A percentile compares a stretch with the other conserved stretches of the same genome.
Evolutionary conservation across 164 flowering plant species (phyloP).

Genomic region (grape (Vitis vinifera)): DNA sequence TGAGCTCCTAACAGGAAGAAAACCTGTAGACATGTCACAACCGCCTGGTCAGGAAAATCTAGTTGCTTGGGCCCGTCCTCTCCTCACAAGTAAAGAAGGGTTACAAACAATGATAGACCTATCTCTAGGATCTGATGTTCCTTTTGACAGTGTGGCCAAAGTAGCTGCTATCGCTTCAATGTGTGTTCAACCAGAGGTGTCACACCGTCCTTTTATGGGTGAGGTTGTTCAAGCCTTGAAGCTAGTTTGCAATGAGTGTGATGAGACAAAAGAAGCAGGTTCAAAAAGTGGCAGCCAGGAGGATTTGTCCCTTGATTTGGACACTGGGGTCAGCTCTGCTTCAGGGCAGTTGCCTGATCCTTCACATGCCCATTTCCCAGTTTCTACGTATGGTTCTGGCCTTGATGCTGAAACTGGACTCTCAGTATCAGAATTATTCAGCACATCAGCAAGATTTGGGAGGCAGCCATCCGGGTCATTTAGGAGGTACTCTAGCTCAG

Average conservation of each 20-base stretch:
- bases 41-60: conserved; percentile 85
- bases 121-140: conserved; percentile 52
- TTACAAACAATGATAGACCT: conserved; percentile 61
- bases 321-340: conserved; percentile 28
- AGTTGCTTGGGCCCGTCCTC: conserved; percentile 91
- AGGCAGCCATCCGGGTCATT: conserved; percentile 53
- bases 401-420: conserved; percentile 47
- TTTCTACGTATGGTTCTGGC: conserved; percentile 31
- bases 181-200: conserved; percentile 98
- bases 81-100: conserved; percentile 74
- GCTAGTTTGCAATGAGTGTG: conserved; percentile 77
- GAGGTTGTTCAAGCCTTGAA: conserved; percentile 97
- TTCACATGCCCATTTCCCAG: conserved; percentile 25
- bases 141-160: conserved; percentile 73
- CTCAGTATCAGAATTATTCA: conserved; percentile 54
- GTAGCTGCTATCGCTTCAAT: conserved; percentile 98
- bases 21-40: conserved; percentile 93
- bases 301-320: conserved; percentile 44
- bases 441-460: conserved; percentile 35
- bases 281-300: conserved; percentile 48
- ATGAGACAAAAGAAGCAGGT: conserved; percentile 46
- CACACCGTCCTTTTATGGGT: conserved; percentile 96
- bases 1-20: conserved; percentile 87
- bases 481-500: conserved; percentile 71
- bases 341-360: conserved; percentile 35